Evolutionary conservation across 768 basidiomycete genomes (phyloP).

Genomic region (Termitomyces sp.): DNA sequence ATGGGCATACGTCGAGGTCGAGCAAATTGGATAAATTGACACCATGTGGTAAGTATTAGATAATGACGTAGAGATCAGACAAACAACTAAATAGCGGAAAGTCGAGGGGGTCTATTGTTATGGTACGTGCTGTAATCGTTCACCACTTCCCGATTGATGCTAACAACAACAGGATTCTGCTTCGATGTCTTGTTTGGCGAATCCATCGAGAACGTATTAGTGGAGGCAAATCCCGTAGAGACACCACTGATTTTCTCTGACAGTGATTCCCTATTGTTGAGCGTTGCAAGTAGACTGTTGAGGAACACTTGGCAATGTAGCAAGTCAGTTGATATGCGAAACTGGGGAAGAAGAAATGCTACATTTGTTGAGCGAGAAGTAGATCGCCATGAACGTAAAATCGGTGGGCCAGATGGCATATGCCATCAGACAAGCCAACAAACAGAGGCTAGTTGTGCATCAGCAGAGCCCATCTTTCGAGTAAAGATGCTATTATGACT

Average conservation of each 20-base stretch:
- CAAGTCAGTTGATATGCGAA: neutral
- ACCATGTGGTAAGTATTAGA: no score
- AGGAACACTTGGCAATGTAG: constrained; percentile 11
- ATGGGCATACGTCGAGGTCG: no score
- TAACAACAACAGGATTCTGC: neutral
- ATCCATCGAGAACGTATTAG: neutral
- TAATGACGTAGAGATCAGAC: no score
- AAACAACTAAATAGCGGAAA: no score
- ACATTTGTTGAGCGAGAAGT: constrained; percentile 17
- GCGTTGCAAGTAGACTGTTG: constrained; percentile 16
- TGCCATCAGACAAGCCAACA: constrained; percentile 7
- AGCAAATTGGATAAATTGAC: no score
- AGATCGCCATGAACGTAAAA: constrained; percentile 17
- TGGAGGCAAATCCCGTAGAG: neutral
- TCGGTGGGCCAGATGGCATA: constrained; percentile 16
- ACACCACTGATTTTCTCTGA: constrained; percentile 9
- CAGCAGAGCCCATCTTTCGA: no score
- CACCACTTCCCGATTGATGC: constrained; percentile 1
- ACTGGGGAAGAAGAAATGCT: neutral
- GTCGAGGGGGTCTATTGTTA: no score
- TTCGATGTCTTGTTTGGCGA: neutral
- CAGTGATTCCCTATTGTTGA: constrained; percentile 12
- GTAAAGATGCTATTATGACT: neutral
- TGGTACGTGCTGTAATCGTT: no score
- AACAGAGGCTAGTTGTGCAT: constrained; percentile 9